phyloP scores from a whole-genome alignment of 768 basidiomycete genomes.

The Ramaria sp. region DNA sequence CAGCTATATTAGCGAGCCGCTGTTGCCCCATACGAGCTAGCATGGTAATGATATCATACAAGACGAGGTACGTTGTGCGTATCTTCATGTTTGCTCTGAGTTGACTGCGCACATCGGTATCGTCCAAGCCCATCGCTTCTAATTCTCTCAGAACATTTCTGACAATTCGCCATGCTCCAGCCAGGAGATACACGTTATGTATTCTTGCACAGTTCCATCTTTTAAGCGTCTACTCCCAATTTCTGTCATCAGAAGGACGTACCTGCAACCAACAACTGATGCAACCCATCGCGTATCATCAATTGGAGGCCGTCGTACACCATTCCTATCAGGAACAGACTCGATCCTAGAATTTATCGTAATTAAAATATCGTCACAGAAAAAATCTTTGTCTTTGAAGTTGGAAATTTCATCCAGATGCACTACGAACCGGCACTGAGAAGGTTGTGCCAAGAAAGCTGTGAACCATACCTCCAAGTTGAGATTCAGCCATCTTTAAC shows the following conservation, averaged over 20 bases:
- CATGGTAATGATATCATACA: constrained; percentile 51
- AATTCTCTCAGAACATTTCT: constrained; percentile 44
- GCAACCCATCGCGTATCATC: constrained; percentile 42
- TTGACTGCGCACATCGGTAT: constrained; percentile 38
- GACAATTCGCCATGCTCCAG: constrained; percentile 77
- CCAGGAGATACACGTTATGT: constrained; percentile 73
- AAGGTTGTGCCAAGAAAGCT: constrained; percentile 1
- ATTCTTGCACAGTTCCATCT: constrained; percentile 33
- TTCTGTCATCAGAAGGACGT: constrained; percentile 9
- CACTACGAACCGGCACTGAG: constrained; percentile 42
- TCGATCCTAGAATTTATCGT: constrained; percentile 42
- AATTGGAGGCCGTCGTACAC: constrained; percentile 11
- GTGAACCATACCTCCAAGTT: constrained; percentile 44
- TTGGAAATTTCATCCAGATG: constrained; percentile 39
- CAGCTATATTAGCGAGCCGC: constrained; percentile 58
- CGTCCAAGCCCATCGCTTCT: constrained; percentile 40
- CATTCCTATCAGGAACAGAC: constrained; percentile 18
- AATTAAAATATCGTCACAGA: constrained; percentile 41
- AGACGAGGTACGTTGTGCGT: constrained; percentile 46
- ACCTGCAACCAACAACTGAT: constrained; percentile 50
- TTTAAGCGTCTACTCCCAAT: neutral
- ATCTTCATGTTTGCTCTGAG: constrained; percentile 41
- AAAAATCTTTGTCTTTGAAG: constrained; percentile 56
- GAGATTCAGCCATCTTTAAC: constrained; percentile 60
- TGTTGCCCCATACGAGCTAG: constrained; percentile 53